Base-by-base conservation (phyloP, 495 filamentous ascomycete genomes). In the Penicillium dipodomyicola region DNA sequence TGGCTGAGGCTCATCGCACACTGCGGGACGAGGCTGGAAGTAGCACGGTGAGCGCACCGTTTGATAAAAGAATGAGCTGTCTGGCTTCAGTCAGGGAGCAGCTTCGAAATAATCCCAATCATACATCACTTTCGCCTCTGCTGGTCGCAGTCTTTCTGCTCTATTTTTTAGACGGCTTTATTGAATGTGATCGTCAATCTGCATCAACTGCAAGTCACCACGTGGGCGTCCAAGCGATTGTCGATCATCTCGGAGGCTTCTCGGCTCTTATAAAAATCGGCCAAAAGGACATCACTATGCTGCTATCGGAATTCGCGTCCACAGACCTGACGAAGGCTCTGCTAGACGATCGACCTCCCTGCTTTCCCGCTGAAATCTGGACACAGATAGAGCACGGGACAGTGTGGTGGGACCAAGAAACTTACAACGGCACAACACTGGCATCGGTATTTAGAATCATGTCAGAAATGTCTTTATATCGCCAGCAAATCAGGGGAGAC, bases 141-240 rank as follows among this genome's bases (percentile, higher is more conserved):
- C 63, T 75, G 17, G 68, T 72, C 40, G 65, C 71, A 23, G 72
- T 73, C 40, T 63, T 75, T 22, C 61, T 75, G 1, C 63, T 75
- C 2, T 75, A 71, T 55, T 72, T 75, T 22, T 49, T 73, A 6
- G 72, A 75, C 44, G 70, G 72, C 15, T 68, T 69, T 25, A 67
- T 75, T 43, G 70, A 72, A 46, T 71, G 70, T 17, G 53, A 55
- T 11, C 62, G 67, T 20, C 69, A 72, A 49, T 69, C 57, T 39
- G 68, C 70, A 5, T 70, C 72, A 1, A 68, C 67, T 2, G 59
- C 63, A 22, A 65, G 69, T 22, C 72, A 75, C 51, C 60, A 72
- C n/a, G 63, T 63, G 10, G 72, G 72, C 32, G 70, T 70, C 32
- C 67, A 65, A 44, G 72, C 72, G 10, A 75, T 75, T 40, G 61